Evolutionary conservation across 768 basidiomycete genomes (phyloP), one percentile per base, ranked within the genome.

Genomic region (Lanmaoa rubissima): DNA sequence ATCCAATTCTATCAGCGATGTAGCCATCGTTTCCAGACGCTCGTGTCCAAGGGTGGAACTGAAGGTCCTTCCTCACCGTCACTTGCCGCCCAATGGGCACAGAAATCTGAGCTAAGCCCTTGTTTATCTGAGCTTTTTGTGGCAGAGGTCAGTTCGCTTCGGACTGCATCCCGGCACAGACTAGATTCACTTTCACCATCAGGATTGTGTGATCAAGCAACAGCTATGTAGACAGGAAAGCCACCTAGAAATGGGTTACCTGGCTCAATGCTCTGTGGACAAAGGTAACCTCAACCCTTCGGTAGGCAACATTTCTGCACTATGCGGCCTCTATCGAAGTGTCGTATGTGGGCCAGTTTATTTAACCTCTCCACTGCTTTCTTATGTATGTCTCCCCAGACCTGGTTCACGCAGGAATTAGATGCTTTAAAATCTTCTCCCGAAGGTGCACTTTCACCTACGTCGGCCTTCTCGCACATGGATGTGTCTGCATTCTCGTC

Each of bases 1-100:
- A 93, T 96, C 40, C 94, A 97, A 70, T 97, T 96, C 68, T 97
- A 98, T 65, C 93, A 97, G 68, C 84, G 90, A 28, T 98, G 94
- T 62, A 93, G 91, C 62, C 88, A 94, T 65, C 81, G 86, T 39
- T 97, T 92, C 69, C 88, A 93, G 59, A 82, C 84, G 66, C 75
- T 91, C 35, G 86, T 89, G 13, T 77, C 83, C 4, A 65, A 68
- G 35, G 61, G 61, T n/a, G 75, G 73, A 17, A 41, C 65, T 16
- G 70, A 71, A 36, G 82, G 82, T 55, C 69, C 81, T 50, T 51
- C 58, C 31, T 72, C 75, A 46, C 61, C 89, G 24, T 76, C 82
- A n/a, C 67, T 87, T 46, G 78, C 86, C 53, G 83, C 89, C 47
- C 79, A 87, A 47, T 97, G 93, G 94, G 90, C 93, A 1, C 94